phyloP scores from a whole-genome alignment of 1,139 yeast species.

The Saccharomyces hybrid region DNA sequence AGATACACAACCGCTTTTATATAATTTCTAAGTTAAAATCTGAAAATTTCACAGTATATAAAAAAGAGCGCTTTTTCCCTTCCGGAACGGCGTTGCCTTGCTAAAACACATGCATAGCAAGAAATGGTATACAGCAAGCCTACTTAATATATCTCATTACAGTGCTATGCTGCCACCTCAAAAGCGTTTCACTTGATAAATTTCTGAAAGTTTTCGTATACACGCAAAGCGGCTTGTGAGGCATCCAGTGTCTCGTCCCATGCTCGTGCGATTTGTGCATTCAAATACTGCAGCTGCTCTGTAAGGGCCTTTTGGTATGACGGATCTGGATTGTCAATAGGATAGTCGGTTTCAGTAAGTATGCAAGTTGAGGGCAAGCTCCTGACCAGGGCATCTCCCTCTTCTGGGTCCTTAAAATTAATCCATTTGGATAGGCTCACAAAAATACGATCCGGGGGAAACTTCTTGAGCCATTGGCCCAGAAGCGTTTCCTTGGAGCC shows the following conservation, averaged over 20 bases:
- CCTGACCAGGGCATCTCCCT: conserved; percentile 30
- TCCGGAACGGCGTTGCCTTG: conserved; percentile 1
- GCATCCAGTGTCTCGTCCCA: not conserved
- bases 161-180: not conserved
- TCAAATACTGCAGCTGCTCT: conserved; percentile 5
- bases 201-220: not conserved
- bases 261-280: not conserved
- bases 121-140: too few relatives aligned
- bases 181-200: not conserved
- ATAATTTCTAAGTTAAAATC: conserved; percentile 4
- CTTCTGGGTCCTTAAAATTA: conserved; percentile 36
- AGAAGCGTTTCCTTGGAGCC: conserved; percentile 64
- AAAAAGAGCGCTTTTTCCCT: not conserved
- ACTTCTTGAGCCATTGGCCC: conserved; percentile 42
- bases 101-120: not conserved
- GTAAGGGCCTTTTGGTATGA: conserved; percentile 3
- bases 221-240: not conserved
- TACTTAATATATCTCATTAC: not conserved
- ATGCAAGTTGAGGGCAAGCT: conserved; percentile 36
- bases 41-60: conserved; percentile 1
- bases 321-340: conserved; percentile 16
- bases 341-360: conserved; percentile 49
- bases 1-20: not conserved
- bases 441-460: conserved; percentile 29
- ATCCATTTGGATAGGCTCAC: conserved; percentile 61